Percentiles rank a stretch among this genome's conserved stretches.
Evolutionary conservation across 306 rosid species (phyloP).

Genomic region (Prinsepia uniflora): DNA sequence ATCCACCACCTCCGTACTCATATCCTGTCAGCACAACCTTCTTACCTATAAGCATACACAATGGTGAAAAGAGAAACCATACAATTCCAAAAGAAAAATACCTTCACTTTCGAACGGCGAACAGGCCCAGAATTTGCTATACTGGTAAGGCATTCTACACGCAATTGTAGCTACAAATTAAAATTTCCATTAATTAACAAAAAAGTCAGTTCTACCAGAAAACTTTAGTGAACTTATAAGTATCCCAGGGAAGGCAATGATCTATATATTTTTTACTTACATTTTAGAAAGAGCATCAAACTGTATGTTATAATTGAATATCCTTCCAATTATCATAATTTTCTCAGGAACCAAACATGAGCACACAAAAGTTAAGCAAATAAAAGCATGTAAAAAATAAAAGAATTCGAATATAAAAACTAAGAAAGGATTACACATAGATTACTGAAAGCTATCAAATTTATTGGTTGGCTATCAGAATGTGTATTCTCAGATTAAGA

Average conservation of each 20-base stretch:
- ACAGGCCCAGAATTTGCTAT: constrained; percentile 49
- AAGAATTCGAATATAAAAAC: not conserved
- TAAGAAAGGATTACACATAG: not conserved
- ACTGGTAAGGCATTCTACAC: constrained; percentile 50
- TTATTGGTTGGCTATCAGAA: not conserved
- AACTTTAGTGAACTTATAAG: not conserved
- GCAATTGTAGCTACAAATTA: constrained; percentile 58
- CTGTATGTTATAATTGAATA: not conserved
- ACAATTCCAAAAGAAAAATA: constrained; percentile 19
- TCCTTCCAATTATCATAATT: constrained; percentile 4
- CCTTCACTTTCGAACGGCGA: constrained; percentile 79
- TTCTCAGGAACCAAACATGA: not conserved
- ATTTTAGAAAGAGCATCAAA: not conserved
- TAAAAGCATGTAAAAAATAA: not conserved
- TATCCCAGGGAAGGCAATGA: not conserved
- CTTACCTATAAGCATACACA: constrained; percentile 10
- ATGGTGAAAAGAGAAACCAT: not conserved
- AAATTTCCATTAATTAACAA: not conserved
- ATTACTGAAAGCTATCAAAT: not conserved
- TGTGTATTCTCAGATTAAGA: not conserved
- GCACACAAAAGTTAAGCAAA: not conserved
- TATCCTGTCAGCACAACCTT: constrained; percentile 57
- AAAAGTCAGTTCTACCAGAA: not conserved
- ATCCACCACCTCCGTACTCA: constrained; percentile 94
- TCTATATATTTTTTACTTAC: too few relatives aligned